These are phyloP conservation scores for Carex myosuroides DNA, from an alignment of 176 grass and related monocot species.

Conservation along the genomic window DNA sequence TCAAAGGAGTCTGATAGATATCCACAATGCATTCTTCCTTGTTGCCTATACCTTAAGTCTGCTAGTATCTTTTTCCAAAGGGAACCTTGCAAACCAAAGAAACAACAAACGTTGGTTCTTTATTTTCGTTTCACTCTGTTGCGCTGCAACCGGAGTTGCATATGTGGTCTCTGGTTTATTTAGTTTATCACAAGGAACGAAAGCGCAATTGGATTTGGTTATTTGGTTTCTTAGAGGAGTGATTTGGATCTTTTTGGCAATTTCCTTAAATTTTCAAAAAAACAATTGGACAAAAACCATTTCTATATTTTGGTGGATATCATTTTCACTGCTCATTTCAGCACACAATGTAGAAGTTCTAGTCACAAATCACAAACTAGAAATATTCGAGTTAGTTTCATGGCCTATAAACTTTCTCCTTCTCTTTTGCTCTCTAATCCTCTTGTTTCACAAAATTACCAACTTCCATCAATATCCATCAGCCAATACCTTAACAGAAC, in stretches of 20 bases:
- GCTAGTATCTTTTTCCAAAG: conserved; percentile 3
- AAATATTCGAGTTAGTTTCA: conserved; percentile 31
- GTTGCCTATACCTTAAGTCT: conserved; percentile 13
- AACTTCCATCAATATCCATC: not conserved
- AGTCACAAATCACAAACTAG: not conserved
- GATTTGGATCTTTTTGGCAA: conserved; percentile 37
- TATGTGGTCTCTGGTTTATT: conserved; percentile 25
- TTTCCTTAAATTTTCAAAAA: conserved; percentile 46
- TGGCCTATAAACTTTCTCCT: conserved; percentile 59
- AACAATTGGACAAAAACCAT: conserved; percentile 22
- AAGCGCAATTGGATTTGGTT: not conserved
- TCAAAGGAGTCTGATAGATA: conserved; percentile 36
- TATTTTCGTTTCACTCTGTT: conserved; percentile 22
- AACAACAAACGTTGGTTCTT: conserved; percentile 11
- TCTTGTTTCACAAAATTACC: not conserved
- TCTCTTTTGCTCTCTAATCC: conserved; percentile 34
- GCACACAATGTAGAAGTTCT: conserved; percentile 47
- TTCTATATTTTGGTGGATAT: conserved; percentile 59
- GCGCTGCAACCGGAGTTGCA: conserved; percentile 20
- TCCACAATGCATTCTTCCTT: conserved; percentile 27
- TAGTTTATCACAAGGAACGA: not conserved
- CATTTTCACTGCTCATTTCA: conserved; percentile 47
- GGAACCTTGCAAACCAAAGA: not conserved
- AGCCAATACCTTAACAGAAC: conserved; percentile 27
- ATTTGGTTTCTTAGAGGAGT: conserved; percentile 33